Percentiles rank a stretch among this genome's conserved stretches.
Conservation (phyloP, 208 protist genomes). For the Jaenimonas drosophilae region DNA sequence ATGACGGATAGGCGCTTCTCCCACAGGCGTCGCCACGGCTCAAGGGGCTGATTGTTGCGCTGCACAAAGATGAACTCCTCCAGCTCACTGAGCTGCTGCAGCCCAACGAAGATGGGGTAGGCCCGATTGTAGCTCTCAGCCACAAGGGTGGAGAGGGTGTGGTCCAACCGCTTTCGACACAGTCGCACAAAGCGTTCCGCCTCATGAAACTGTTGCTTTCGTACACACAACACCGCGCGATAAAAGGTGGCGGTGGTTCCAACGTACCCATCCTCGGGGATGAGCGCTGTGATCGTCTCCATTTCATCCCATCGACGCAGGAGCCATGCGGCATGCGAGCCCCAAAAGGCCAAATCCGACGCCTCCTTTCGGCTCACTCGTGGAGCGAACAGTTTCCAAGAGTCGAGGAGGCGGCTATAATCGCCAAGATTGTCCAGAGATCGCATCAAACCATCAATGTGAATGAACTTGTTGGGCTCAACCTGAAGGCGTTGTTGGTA, state of each 20-base stretch:
- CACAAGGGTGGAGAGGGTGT: constrained; percentile 93
- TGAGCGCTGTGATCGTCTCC: constrained; percentile 79
- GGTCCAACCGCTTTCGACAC: constrained; percentile 91
- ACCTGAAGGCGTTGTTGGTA: constrained; percentile 74
- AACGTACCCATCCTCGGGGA: constrained; percentile 86
- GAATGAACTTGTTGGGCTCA: constrained; percentile 79
- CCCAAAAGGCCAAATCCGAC: constrained; percentile 88
- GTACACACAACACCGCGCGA: constrained; percentile 65
- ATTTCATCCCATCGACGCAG: constrained; percentile 91
- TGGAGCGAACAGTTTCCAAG: constrained; percentile 60
- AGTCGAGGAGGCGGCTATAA: constrained; percentile 81
- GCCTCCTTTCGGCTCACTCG: constrained; percentile 63
- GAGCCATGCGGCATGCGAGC: constrained; percentile 94
- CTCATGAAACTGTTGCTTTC: constrained; percentile 63
- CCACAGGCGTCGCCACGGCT: constrained; percentile 83
- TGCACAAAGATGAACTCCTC: constrained; percentile 94
- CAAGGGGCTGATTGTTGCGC: constrained; percentile 38
- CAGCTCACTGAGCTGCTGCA: constrained; percentile 98
- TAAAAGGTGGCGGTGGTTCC: constrained; percentile 91
- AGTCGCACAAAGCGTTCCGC: constrained; percentile 55
- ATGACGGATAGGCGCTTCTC: constrained; percentile 73
- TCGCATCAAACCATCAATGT: constrained; percentile 94
- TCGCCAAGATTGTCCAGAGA: constrained; percentile 96
- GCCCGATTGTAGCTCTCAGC: constrained; percentile 97
- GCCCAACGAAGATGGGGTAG: constrained; percentile 94